Conservation (phyloP, 371 early-diverging fungal genomes). For the Syncephalis fuscata region DNA sequence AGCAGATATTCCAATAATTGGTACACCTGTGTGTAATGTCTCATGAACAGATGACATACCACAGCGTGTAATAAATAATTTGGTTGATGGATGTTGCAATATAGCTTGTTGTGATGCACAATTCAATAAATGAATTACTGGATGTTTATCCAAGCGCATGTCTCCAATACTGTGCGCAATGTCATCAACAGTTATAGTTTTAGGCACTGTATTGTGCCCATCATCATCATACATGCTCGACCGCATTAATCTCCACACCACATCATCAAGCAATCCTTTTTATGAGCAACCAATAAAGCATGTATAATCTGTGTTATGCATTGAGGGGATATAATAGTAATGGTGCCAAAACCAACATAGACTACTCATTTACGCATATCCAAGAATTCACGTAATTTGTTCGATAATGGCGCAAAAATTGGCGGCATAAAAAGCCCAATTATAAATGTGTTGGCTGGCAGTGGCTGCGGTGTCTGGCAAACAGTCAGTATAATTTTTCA, state of each 20-base stretch:
- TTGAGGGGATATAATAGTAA: neutral
- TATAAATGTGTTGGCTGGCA: neutral
- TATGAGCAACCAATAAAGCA: neutral
- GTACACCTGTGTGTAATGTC: neutral
- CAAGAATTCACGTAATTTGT: neutral
- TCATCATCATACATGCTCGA: neutral
- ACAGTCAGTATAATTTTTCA: too few species aligned
- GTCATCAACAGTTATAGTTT: neutral
- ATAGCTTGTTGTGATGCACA: conserved; percentile 2
- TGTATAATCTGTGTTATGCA: neutral
- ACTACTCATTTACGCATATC: neutral
- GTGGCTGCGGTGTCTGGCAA: neutral
- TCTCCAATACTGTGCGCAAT: neutral
- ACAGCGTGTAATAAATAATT: conserved; percentile 4
- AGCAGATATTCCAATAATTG: neutral
- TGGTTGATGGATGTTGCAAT: conserved; percentile 3
- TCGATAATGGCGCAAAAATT: neutral
- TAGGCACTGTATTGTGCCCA: neutral
- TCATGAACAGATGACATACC: conserved; percentile 2
- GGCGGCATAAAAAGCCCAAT: conserved; percentile 1
- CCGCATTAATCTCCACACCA: conserved; percentile 2
- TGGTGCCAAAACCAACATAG: neutral
- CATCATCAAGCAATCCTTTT: conserved; percentile 1
- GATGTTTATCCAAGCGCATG: neutral
- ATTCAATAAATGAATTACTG: neutral